Conservation (phyloP, 169 alveolate genomes). For the Plasmodium gonderi region DNA sequence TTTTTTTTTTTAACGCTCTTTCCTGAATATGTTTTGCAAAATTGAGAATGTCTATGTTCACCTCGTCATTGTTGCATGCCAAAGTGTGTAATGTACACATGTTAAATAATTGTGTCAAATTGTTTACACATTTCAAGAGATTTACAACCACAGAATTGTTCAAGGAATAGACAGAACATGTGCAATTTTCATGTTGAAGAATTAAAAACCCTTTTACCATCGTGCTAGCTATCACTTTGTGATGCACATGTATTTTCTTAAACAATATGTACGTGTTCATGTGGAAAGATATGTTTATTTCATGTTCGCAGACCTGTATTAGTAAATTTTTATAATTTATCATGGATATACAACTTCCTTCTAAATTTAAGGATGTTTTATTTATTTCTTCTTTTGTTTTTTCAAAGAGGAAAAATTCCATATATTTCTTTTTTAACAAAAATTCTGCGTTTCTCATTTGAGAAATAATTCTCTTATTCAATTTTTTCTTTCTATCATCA, state of each 20-base stretch:
- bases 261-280: slow-evolving; percentile 38
- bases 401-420: background rate
- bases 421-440: background rate
- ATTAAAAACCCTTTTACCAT: background rate
- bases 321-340: background rate
- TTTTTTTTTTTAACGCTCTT: background rate
- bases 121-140: background rate
- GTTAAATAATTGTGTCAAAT: background rate
- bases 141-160: background rate
- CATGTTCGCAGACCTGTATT: slow-evolving; percentile 28
- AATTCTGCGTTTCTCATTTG: too few species aligned
- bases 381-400: background rate
- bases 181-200: background rate
- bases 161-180: slow-evolving; percentile 2
- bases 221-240: background rate
- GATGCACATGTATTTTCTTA: background rate
- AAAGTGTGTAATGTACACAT: slow-evolving; percentile 17
- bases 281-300: slow-evolving; percentile 6
- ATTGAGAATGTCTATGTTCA: background rate
- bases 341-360: background rate
- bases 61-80: background rate
- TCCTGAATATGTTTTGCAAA: background rate
- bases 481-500: too few species aligned
- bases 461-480: too few species aligned
- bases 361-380: slow-evolving; percentile 10